A percentile compares a stretch with the other conserved stretches of the same genome.
Evolutionary conservation across 352 stramenopile species (phyloP).

Genomic region (Globisporangium irregulare): DNA sequence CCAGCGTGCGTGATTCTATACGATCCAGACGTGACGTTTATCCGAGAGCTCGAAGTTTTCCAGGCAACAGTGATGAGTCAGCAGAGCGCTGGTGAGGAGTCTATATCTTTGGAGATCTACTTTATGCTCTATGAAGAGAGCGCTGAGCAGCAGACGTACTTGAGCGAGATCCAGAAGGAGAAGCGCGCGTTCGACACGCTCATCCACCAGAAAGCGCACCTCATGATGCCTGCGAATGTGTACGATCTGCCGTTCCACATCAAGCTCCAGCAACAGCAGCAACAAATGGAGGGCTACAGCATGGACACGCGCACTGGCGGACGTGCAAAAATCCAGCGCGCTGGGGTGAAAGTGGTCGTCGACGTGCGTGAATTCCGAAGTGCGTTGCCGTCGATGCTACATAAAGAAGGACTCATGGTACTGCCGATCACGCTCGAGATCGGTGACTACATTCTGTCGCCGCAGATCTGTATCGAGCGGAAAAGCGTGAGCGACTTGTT

Average conservation of each 20-base stretch:
- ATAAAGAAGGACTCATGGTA: conserved; percentile 91
- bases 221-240: conserved; percentile 88
- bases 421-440: conserved; percentile 95
- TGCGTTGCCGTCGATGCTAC: conserved; percentile 95
- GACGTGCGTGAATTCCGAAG: conserved; percentile 98
- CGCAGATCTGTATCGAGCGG: conserved; percentile 96
- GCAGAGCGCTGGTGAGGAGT: neutral
- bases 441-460: conserved; percentile 97
- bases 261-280: conserved; percentile 54
- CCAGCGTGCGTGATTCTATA: conserved; percentile 93
- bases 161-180: conserved; percentile 93
- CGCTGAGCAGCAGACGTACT: conserved; percentile 94
- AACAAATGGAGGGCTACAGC: conserved; percentile 66
- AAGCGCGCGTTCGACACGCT: conserved; percentile 95
- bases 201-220: conserved; percentile 93
- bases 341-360: conserved; percentile 83
- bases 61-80: conserved; percentile 44
- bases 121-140: conserved; percentile 97
- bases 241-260: conserved; percentile 80
- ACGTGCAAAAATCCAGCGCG: conserved; percentile 37
- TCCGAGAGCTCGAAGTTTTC: conserved; percentile 95
- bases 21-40: conserved; percentile 93
- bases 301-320: conserved; percentile 79
- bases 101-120: conserved; percentile 80
- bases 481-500: conserved; percentile 97